These are phyloP conservation scores for Gnaphalium uliginosum DNA, from an alignment of 129 eudicot genomes.

Conservation along the genomic window DNA sequence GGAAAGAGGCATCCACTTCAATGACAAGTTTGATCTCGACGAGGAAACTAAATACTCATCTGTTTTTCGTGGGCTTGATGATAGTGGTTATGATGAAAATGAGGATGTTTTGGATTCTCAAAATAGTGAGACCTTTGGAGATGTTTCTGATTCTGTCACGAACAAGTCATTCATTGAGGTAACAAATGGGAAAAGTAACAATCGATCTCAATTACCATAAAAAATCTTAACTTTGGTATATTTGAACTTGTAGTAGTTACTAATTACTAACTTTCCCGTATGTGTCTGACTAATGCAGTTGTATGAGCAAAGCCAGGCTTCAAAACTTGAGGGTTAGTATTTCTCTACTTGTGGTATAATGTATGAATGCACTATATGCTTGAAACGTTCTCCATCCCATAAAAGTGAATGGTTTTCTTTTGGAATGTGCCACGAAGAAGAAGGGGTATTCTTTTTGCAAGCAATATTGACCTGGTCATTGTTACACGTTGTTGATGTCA, in stretches of 20 bases:
- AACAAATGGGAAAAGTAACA: slow-evolving; percentile 37
- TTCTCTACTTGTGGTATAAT: neutral
- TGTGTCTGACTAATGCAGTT: slow-evolving; percentile 39
- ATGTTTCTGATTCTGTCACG: slow-evolving; percentile 42
- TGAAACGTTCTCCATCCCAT: too few relatives aligned
- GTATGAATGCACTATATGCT: neutral
- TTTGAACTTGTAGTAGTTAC: neutral
- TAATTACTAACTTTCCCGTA: neutral
- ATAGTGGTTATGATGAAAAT: slow-evolving; percentile 78
- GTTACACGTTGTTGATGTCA: too few relatives aligned
- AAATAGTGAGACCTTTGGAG: slow-evolving; percentile 69
- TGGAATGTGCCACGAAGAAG: neutral
- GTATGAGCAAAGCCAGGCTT: slow-evolving; percentile 38
- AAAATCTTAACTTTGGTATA: slow-evolving; percentile 32
- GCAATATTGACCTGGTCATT: neutral
- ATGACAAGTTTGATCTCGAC: slow-evolving; percentile 58
- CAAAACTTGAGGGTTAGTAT: slow-evolving; percentile 63
- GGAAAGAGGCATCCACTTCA: slow-evolving; percentile 84
- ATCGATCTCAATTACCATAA: slow-evolving; percentile 15
- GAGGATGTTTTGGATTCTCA: slow-evolving; percentile 65
- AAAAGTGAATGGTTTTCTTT: too few relatives aligned
- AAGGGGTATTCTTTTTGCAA: neutral
- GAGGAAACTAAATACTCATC: slow-evolving; percentile 92
- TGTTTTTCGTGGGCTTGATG: slow-evolving; percentile 68
- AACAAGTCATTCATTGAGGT: slow-evolving; percentile 50